Evolutionary conservation across 768 basidiomycete species (phyloP), one percentile per base, ranked within the genome.

Genomic region (Pisolithus sp.): DNA sequence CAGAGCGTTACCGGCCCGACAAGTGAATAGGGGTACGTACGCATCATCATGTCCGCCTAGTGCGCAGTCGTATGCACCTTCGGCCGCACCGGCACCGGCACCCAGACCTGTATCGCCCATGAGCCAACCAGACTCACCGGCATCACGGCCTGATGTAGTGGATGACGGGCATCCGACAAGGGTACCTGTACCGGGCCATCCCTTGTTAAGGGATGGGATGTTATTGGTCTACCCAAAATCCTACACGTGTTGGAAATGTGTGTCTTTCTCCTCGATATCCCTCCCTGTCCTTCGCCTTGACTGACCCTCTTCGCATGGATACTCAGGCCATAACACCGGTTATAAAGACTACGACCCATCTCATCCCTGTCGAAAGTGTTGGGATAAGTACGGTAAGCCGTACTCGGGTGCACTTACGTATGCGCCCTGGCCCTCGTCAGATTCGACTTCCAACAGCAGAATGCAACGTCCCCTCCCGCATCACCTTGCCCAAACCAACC

Each of bases 311-410:
- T 20, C 28, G 24, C 57, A n/a, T 7, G 17, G 37, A 17, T 34
- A 34, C 13, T 52, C 31, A 90, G 89, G 89, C 58, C 71, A 72
- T 37, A 91, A 92, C 63, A 80, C 77, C 0, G 89, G 89, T 2
- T 91, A 83, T 68, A 88, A 87, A 65, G 71, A 76, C 51, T 71
- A 70, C 36, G 86, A 90, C 63, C 85, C 86, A 0, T 62, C 73
- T 1, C 71, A 80, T 51, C 85, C 88, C 6, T 90, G 89, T 61
- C 72, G 74, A 52, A 78, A 77, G 51, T 92, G 90, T 69, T 92
- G 89, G 89, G 69, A 75, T 6, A 83, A 81, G 57, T 83, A 84
- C 65, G 74, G 76, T 0, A 81, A 77, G 56, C 71, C 76, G 0
- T 91, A 82, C 65, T 60, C 71, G 0, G 85, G 85, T 3, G 77